Conservation (phyloP, 73 alveolate genomes). For the Blepharisma stoltei region DNA sequence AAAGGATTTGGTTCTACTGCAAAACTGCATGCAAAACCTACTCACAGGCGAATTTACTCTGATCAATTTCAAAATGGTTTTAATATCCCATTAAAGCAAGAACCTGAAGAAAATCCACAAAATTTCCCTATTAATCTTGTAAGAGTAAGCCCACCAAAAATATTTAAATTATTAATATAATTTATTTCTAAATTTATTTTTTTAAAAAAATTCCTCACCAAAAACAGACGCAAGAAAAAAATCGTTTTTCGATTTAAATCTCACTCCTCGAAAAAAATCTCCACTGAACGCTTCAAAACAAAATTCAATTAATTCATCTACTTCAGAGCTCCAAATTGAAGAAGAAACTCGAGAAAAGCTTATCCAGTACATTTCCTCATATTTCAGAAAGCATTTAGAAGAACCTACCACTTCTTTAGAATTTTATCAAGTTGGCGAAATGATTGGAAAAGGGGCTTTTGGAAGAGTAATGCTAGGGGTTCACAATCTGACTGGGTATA, state of each 20-base stretch:
- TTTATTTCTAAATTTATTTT: no score
- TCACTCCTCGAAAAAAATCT: neutral
- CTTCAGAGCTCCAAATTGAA: neutral
- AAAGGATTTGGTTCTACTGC: neutral
- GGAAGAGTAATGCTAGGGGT: constrained; percentile 62
- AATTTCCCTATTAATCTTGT: neutral
- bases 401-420: constrained; percentile 18
- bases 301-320: neutral
- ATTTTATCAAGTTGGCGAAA: constrained; percentile 30
- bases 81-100: neutral
- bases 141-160: neutral
- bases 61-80: neutral
- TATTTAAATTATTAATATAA: no score
- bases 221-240: neutral
- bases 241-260: neutral
- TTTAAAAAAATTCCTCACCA: no score
- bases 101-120: neutral
- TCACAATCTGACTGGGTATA: constrained; percentile 49
- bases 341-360: neutral
- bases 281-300: neutral
- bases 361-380: neutral
- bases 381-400: neutral
- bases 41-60: constrained; percentile 13
- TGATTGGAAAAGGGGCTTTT: constrained; percentile 65
- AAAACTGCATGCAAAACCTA: neutral